Evolutionary conservation across 1,284 basidiomycete species (phyloP).

Genomic region (Mycena citricolor): DNA sequence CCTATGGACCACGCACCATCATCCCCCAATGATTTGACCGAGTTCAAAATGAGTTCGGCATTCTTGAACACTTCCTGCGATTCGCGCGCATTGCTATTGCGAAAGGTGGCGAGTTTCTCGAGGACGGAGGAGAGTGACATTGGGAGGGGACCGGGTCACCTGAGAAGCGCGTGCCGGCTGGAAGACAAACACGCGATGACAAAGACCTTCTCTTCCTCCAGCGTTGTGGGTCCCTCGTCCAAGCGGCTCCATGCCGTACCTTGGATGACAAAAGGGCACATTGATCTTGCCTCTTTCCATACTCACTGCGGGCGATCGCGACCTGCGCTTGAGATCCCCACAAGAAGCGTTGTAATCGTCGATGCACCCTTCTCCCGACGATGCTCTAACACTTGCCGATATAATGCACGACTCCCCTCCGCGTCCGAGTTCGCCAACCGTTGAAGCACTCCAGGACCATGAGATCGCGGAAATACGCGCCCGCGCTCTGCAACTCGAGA

Average conservation of each 20-base stretch:
- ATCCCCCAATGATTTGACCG: constrained; percentile 52
- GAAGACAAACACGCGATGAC: no score
- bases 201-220: no score
- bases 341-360: no score
- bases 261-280: no score
- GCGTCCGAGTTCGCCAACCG: constrained; percentile 2
- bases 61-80: constrained; percentile 73
- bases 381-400: constrained; percentile 17
- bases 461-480: constrained; percentile 16
- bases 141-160: no score
- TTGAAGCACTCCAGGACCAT: constrained; percentile 4
- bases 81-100: constrained; percentile 62
- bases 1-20: constrained; percentile 44
- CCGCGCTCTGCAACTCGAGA: constrained; percentile 13
- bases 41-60: constrained; percentile 58
- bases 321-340: no score
- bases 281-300: no score
- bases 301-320: no score
- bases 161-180: no score
- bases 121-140: constrained; percentile 56
- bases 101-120: constrained; percentile 67
- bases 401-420: constrained; percentile 15
- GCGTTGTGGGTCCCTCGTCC: no score
- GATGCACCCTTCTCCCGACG: no score
- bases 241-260: no score